Conservation (phyloP, 169 alveolate species). For the Cyclospora cayetanensis region DNA sequence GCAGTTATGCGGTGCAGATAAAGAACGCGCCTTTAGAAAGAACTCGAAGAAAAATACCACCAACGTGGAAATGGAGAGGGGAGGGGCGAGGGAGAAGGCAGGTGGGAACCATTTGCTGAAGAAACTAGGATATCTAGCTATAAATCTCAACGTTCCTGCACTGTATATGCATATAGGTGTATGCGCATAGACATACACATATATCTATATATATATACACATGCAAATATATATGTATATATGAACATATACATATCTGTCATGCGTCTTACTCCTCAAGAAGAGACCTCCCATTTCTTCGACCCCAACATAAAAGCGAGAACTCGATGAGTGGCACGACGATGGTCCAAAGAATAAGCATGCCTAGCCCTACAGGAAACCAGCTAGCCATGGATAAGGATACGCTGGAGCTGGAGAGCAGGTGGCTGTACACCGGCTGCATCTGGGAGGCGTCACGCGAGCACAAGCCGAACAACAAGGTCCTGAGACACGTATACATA, state of each 20-base stretch:
- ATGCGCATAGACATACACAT: too few species aligned
- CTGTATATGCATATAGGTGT: too few species aligned
- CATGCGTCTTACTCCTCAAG: neutral
- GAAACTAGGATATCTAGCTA: too few species aligned
- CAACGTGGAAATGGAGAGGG: too few species aligned
- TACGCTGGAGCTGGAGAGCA: neutral
- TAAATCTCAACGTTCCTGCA: too few species aligned
- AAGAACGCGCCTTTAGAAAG: too few species aligned
- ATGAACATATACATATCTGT: neutral
- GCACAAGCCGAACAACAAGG: constrained; percentile 7
- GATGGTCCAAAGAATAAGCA: neutral
- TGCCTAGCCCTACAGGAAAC: neutral
- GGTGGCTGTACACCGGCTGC: constrained; percentile 4
- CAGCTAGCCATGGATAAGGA: neutral
- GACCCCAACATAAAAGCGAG: neutral
- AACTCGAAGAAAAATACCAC: too few species aligned
- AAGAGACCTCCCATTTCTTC: neutral
- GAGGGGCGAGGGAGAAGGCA: too few species aligned
- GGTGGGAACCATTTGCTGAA: too few species aligned
- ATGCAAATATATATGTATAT: neutral
- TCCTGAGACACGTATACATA: neutral
- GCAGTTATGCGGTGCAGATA: too few species aligned
- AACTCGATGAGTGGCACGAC: neutral
- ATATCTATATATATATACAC: too few species aligned
- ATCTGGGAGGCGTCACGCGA: neutral